Base-by-base conservation (phyloP, 2,329 filamentous ascomycete species). In the Fusarium camptoceras region DNA sequence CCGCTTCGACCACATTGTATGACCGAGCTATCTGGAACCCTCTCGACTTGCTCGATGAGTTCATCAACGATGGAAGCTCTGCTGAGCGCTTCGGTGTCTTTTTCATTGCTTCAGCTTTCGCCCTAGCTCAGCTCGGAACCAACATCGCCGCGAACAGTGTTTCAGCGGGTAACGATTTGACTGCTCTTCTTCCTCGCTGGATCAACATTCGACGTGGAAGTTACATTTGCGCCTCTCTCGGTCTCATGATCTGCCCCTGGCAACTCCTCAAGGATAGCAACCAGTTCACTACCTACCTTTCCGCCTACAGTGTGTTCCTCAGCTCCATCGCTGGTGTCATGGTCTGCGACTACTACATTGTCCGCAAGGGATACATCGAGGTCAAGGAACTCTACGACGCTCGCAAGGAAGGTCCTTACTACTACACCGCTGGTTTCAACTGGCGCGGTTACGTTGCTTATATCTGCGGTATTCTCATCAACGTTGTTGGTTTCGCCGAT, bases 251-350 rank as follows among this genome's bases (percentile, higher is more conserved):
- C 88, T 96, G 93, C 78, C 94, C 94, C 0, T 95, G 91, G 88
- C 92, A 92, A 64, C 86, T 97, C 0, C 87, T 97, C 11, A 89
- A 87, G 3, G 84, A 84, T 46, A 88, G 88, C 46, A 97, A 95
- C 83, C 90, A 91, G 80, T 97, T 97, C 83, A 96, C 93, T 1
- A 97, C 93, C 6, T 97, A 97, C 77, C 88, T 98, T 1, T 96
- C 92, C 1, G 92, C 94, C 2, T 97, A 97, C 83, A 94, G 92
- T 5, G 94, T 98, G 59, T 98, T 98, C 81, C 86, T 98, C n/a
- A 94, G 92, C 63, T 94, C 92, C 44, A 97, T 98, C 68, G 94
- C 93, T 1, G 94, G 94, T n/a, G 93, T 97, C 69, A 96, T 97
- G 82, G 84, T 94, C 64, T 88, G 86, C 72, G 94, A 98, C 80